Evolutionary conservation across 1,284 basidiomycete genomes (phyloP).

Genomic region (Malassezia dermatis): DNA sequence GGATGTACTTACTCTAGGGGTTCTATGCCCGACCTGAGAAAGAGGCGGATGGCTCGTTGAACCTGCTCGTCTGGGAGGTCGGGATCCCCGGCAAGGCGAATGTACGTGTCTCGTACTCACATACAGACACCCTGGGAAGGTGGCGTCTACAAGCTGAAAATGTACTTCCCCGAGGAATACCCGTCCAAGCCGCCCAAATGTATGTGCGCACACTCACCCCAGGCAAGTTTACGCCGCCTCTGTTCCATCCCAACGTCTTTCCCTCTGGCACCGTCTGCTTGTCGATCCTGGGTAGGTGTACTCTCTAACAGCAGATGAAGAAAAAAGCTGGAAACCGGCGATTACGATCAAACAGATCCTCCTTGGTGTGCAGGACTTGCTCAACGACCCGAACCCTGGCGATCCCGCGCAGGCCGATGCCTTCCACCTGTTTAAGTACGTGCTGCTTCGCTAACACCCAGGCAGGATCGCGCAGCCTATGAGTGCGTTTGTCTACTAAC

Average conservation of each 20-base stretch:
- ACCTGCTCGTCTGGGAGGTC: constrained; percentile 96
- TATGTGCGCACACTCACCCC: constrained; percentile 48
- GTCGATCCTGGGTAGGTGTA: constrained; percentile 60
- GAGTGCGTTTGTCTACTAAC: constrained; percentile 23
- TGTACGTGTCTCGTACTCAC: constrained; percentile 23
- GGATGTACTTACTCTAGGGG: constrained; percentile 57
- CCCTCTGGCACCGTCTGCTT: constrained; percentile 96
- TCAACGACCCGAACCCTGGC: constrained; percentile 85
- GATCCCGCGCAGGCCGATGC: constrained; percentile 95
- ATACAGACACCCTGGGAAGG: constrained; percentile 87
- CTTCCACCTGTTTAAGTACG: constrained; percentile 93
- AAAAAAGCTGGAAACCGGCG: constrained; percentile 97
- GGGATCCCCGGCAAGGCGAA: constrained; percentile 53
- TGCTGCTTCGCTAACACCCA: constrained; percentile 12
- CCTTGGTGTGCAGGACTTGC: constrained; percentile 83
- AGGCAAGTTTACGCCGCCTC: constrained; percentile 93
- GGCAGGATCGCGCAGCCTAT: constrained; percentile 38
- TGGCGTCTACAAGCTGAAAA: constrained; percentile 81
- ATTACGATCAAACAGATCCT: constrained; percentile 98
- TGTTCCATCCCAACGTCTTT: constrained; percentile 98
- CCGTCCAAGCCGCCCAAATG: constrained; percentile 93
- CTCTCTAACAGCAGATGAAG: constrained; percentile 59
- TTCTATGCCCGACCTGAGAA: constrained; percentile 91
- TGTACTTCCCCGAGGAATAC: constrained; percentile 59
- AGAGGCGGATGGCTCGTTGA: constrained; percentile 79